Conservation (phyloP, 176 grass and related monocot genomes). For the Pontederia paniculata region DNA sequence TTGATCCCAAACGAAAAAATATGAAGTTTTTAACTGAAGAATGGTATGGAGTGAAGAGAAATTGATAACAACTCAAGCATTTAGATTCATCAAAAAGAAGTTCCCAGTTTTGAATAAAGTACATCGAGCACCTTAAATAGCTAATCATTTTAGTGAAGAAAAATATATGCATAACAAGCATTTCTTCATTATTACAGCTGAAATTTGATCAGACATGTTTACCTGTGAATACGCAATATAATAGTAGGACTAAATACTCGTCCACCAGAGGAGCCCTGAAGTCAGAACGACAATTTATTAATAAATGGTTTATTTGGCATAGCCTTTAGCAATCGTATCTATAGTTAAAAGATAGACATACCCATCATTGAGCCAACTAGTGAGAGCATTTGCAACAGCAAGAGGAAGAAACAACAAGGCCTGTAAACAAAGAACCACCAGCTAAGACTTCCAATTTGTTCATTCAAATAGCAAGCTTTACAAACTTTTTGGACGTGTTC, state of each 20-base stretch:
- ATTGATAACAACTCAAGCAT: too few relatives aligned
- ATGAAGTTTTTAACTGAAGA: too few relatives aligned
- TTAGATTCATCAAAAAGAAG: too few relatives aligned
- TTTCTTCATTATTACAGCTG: background rate
- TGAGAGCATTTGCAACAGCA: conserved; percentile 84
- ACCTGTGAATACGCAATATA: conserved; percentile 76
- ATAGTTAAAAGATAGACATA: conserved; percentile 14
- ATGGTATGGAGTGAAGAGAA: too few relatives aligned
- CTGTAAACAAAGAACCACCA: conserved; percentile 22
- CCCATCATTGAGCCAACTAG: conserved; percentile 75
- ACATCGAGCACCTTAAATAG: too few relatives aligned
- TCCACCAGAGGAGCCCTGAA: conserved; percentile 66
- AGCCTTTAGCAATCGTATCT: background rate
- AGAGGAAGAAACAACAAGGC: conserved; percentile 80
- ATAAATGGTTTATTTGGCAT: background rate
- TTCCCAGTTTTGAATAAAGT: too few relatives aligned
- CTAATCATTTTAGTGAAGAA: background rate
- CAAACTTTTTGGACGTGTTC: too few relatives aligned
- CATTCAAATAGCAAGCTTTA: too few relatives aligned
- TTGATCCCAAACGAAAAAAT: too few relatives aligned
- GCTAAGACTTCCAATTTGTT: background rate
- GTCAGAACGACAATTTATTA: background rate
- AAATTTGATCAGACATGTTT: background rate
- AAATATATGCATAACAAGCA: background rate
- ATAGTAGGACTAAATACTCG: conserved; percentile 57